A percentile compares a stretch with the other conserved stretches of the same genome.
Evolutionary conservation across 176 grass and related monocot genomes (phyloP).

Genomic region (Triticum timopheevii): DNA sequence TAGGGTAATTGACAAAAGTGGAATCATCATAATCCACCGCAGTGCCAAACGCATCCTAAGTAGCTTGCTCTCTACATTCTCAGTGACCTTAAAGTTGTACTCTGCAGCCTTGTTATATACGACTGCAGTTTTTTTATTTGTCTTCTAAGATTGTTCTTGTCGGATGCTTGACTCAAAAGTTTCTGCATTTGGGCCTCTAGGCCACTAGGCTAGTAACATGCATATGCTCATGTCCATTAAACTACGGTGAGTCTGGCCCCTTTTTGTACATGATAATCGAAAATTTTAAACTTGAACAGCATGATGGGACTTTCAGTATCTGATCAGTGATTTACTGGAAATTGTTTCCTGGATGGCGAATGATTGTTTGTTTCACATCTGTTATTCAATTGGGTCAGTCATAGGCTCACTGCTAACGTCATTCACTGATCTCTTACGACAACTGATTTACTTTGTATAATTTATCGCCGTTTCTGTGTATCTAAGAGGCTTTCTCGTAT

Average conservation of each 20-base stretch:
- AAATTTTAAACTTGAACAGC: not conserved
- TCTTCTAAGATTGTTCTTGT: not conserved
- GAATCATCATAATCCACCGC: not conserved
- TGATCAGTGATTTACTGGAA: not conserved
- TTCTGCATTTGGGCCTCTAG: not conserved
- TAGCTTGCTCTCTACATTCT: constrained; percentile 4
- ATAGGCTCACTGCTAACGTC: not conserved
- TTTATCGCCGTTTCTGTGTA: not conserved
- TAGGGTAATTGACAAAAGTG: not conserved
- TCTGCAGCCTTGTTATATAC: constrained; percentile 4
- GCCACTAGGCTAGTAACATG: not conserved
- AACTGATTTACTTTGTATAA: not conserved
- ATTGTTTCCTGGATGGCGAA: not conserved
- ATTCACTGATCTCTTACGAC: not conserved
- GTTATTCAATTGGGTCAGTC: not conserved
- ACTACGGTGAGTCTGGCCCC: not conserved
- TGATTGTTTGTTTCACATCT: not conserved
- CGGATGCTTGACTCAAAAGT: not conserved
- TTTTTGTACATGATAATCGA: not conserved
- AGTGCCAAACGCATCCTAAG: not conserved
- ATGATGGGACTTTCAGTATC: not conserved
- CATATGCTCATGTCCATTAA: constrained; percentile 7
- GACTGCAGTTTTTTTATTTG: not conserved
- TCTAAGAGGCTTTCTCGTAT: constrained; percentile 27
- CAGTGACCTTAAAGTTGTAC: not conserved